These are phyloP conservation scores for Cutaneotrichosporon mucoides DNA, from an alignment of 1,284 basidiomycete genomes.

Conservation along the genomic window DNA sequence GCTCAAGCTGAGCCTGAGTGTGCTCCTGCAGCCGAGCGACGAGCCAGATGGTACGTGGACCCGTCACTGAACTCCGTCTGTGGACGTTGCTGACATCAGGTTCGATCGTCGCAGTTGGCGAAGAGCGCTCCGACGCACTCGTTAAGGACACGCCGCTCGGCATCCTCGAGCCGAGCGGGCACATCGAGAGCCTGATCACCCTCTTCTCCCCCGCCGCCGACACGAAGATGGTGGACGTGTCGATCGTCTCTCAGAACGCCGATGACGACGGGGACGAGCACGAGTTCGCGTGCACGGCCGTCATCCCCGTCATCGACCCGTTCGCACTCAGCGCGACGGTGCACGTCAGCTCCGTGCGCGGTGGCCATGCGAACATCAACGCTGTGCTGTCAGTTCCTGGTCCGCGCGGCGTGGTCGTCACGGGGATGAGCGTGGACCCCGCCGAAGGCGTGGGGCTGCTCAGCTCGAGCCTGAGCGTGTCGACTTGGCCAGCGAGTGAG, in stretches of 20 bases:
- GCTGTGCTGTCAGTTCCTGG: conserved; percentile 6
- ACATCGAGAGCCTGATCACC: conserved; percentile 12
- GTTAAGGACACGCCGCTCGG: conserved; percentile 30
- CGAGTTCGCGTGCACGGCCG: conserved; percentile 26
- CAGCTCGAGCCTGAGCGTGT: conserved; percentile 9
- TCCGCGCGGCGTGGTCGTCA: conserved; percentile 1
- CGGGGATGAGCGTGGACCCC: neutral
- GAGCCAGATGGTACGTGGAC: conserved; percentile 62
- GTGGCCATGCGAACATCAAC: conserved; percentile 1
- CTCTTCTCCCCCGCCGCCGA: conserved; percentile 17
- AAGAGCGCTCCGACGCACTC: conserved; percentile 15
- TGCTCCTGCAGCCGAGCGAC: conserved; percentile 72
- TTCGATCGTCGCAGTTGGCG: conserved; percentile 17
- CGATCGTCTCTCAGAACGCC: conserved; percentile 15
- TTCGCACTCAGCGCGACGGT: conserved; percentile 23
- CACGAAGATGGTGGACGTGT: conserved; percentile 32
- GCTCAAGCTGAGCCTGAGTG: conserved; percentile 64
- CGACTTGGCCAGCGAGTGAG: conserved; percentile 21
- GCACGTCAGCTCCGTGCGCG: neutral
- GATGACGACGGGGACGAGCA: conserved; percentile 13
- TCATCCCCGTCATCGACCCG: conserved; percentile 32
- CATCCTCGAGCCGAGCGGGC: conserved; percentile 14
- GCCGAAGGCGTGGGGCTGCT: conserved; percentile 17
- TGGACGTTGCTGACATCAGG: neutral
- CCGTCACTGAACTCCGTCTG: conserved; percentile 7